phyloP scores from a whole-genome alignment of 75 land plant genomes.

The Pinus taeda region DNA sequence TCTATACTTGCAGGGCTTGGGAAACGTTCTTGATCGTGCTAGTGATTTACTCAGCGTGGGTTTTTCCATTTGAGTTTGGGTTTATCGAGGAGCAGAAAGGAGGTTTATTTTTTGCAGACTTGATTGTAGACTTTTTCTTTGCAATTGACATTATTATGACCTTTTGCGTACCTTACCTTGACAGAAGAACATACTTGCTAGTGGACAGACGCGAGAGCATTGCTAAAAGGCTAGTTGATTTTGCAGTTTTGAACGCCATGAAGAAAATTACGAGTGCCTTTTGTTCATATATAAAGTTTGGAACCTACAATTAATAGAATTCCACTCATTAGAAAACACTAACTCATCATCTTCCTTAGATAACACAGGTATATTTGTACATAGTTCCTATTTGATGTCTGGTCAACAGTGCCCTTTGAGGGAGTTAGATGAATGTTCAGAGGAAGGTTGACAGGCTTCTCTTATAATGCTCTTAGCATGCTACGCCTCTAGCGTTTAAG shows the following conservation, averaged over 20 bases:
- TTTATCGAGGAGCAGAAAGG: constrained; percentile 23
- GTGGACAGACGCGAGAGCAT: constrained; percentile 24
- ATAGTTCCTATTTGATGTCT: constrained; percentile 45
- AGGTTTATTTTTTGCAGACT: constrained; percentile 22
- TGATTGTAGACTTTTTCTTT: constrained; percentile 43
- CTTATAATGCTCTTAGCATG: constrained; percentile 50
- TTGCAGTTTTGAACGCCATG: too few relatives aligned
- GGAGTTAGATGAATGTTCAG: constrained; percentile 26
- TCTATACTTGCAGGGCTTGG: not conserved
- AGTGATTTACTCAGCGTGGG: too few relatives aligned
- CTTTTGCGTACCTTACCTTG: constrained; percentile 56
- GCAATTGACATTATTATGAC: constrained; percentile 49
- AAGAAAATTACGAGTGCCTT: too few relatives aligned
- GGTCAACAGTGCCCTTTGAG: constrained; percentile 39
- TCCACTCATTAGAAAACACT: too few relatives aligned
- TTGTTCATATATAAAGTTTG: too few relatives aligned
- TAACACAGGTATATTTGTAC: constrained; percentile 27
- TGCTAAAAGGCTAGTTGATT: constrained; percentile 25
- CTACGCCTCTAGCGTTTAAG: constrained; percentile 78
- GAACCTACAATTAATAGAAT: too few relatives aligned
- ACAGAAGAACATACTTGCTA: constrained; percentile 34
- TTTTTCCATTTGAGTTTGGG: constrained; percentile 28
- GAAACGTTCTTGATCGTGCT: too few relatives aligned
- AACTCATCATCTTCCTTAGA: too few relatives aligned
- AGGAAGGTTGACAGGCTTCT: constrained; percentile 25